phyloP scores from a whole-genome alignment of 345 rosid species.

The Syzygium aromaticum region DNA sequence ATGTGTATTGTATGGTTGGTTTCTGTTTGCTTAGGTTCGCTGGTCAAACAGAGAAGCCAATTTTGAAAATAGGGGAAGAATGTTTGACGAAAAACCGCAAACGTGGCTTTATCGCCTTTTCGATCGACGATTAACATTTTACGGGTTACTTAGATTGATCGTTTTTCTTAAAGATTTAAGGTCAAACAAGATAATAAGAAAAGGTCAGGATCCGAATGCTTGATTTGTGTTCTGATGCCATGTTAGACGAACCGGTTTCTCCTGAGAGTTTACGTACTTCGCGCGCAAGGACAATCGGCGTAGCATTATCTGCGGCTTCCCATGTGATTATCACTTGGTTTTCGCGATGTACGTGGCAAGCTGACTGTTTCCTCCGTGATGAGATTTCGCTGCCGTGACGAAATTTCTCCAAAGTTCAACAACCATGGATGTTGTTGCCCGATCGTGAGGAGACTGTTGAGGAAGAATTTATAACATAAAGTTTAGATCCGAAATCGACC shows the following conservation, averaged over 20 bases:
- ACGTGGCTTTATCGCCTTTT: conserved; percentile 7
- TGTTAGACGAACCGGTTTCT: background rate
- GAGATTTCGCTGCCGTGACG: background rate
- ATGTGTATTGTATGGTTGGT: background rate
- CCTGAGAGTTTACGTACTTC: background rate
- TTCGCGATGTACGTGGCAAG: background rate
- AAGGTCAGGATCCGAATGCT: background rate
- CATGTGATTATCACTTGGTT: background rate
- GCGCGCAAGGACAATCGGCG: background rate
- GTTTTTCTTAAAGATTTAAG: background rate
- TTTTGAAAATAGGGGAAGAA: conserved; percentile 7
- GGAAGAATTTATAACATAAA: background rate
- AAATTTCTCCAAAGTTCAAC: background rate
- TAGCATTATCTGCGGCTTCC: background rate
- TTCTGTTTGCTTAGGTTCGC: background rate
- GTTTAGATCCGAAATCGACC: background rate
- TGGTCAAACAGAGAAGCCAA: conserved; percentile 41
- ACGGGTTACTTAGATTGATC: background rate
- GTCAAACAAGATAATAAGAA: background rate
- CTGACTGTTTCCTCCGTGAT: background rate
- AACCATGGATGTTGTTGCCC: background rate
- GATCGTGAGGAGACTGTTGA: background rate
- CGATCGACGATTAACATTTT: background rate
- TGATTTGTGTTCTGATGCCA: background rate
- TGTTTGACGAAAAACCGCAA: conserved; percentile 21